A percentile compares a stretch with the other conserved stretches of the same genome.
Conservation (phyloP, 192 early-diverging fungal species). For the Backusella mclennaniae region DNA sequence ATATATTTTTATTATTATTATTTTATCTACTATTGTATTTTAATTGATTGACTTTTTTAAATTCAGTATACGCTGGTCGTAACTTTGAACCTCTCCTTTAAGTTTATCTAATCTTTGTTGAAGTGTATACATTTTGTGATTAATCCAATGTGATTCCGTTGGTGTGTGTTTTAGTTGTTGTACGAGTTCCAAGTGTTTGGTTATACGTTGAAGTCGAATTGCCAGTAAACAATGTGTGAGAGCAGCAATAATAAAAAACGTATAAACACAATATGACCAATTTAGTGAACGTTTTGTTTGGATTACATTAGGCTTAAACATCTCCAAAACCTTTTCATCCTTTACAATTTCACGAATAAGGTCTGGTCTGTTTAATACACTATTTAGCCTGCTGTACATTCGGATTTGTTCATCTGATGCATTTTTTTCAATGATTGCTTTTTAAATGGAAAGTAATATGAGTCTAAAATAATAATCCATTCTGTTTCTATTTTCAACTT, state of each 20-base stretch:
- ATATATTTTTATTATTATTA: background rate
- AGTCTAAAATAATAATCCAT: background rate
- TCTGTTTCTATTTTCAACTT: conserved; percentile 27
- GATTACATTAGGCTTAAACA: background rate
- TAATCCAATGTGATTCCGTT: conserved; percentile 1
- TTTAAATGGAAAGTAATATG: background rate
- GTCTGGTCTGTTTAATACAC: background rate
- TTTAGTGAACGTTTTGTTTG: background rate
- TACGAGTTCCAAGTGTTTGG: background rate
- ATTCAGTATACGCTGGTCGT: conserved; percentile 5
- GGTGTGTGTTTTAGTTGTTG: background rate
- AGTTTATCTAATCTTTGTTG: conserved; percentile 4
- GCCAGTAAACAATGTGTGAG: conserved; percentile 1
- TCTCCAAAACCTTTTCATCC: background rate
- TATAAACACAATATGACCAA: background rate
- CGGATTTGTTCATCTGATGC: conserved; percentile 22
- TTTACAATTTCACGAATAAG: conserved; percentile 6
- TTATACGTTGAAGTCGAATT: background rate
- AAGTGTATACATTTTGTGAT: background rate
- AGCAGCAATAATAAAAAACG: background rate
- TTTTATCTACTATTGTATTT: conserved; percentile 5
- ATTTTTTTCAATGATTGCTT: conserved; percentile 33
- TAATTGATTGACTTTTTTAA: conserved; percentile 3
- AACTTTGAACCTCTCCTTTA: background rate
- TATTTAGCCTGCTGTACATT: conserved; percentile 38